Conservation (phyloP, 495 filamentous ascomycete species). For the Monascus purpureus region DNA sequence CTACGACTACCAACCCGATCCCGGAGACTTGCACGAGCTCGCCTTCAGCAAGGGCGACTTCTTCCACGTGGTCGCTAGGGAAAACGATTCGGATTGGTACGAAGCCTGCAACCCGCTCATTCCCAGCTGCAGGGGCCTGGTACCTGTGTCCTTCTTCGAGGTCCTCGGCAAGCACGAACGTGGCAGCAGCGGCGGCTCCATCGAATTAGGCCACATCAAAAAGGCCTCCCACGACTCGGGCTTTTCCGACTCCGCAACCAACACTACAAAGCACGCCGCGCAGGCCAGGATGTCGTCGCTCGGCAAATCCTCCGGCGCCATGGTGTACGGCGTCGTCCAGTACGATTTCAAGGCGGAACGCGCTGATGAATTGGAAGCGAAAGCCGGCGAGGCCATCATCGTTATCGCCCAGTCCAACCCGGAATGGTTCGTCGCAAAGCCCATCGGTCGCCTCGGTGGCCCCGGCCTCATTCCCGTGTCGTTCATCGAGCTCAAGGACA, state of each 20-base stretch:
- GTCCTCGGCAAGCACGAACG: constrained; percentile 79
- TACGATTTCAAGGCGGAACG: constrained; percentile 96
- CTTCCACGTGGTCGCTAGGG: constrained; percentile 94
- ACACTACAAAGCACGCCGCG: constrained; percentile 8
- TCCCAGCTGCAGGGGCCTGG: constrained; percentile 75
- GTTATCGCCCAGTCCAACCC: constrained; percentile 99
- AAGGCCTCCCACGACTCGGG: constrained; percentile 61
- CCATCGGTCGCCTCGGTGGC: constrained; percentile 85
- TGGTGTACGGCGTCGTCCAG: constrained; percentile 92
- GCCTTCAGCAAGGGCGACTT: constrained; percentile 91
- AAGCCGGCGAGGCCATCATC: constrained; percentile 89
- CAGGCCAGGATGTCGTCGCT: constrained; percentile 33
- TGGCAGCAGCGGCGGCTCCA: constrained; percentile 60
- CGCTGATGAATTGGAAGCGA: constrained; percentile 89
- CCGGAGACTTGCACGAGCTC: constrained; percentile 54
- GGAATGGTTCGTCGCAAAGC: constrained; percentile 99
- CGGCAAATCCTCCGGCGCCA: constrained; percentile 56
- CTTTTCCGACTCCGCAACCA: constrained; percentile 49
- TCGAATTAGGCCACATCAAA: constrained; percentile 36
- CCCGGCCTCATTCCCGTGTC: constrained; percentile 93
- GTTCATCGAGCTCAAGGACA: constrained; percentile 92
- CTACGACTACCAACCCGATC: constrained; percentile 76
- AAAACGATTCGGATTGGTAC: constrained; percentile 93
- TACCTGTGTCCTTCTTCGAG: constrained; percentile 89
- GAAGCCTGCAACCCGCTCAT: constrained; percentile 94